Evolutionary conservation across 2,329 filamentous ascomycete species (phyloP).

Genomic region (Scedosporium boydii): DNA sequence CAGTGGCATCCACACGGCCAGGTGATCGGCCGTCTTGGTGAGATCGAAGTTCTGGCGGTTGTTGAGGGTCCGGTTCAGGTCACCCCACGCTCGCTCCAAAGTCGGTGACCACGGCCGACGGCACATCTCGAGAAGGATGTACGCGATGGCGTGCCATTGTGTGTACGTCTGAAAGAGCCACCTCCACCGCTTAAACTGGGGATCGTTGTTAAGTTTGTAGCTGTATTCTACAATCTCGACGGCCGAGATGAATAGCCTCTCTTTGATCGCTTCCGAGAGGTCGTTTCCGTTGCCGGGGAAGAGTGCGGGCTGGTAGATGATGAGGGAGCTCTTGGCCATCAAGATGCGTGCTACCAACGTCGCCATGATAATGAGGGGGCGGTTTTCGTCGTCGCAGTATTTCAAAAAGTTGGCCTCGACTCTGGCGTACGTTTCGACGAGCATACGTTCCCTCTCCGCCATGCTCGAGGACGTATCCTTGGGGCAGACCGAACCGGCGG

Average conservation of each 20-base stretch:
- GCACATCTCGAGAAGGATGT: slow-evolving; percentile 35
- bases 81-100: slow-evolving; percentile 40
- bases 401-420: slow-evolving; percentile 45
- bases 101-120: slow-evolving; percentile 39
- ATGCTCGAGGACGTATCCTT: slow-evolving; percentile 19
- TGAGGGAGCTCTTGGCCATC: slow-evolving; percentile 68
- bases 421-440: slow-evolving; percentile 42
- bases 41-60: slow-evolving; percentile 30
- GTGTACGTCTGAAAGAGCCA: slow-evolving; percentile 43
- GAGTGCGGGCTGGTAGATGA: slow-evolving; percentile 66
- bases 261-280: slow-evolving; percentile 51
- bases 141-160: slow-evolving; percentile 42
- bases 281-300: slow-evolving; percentile 46
- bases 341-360: slow-evolving; percentile 61
- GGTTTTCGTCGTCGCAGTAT: slow-evolving; percentile 36
- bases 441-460: slow-evolving; percentile 30
- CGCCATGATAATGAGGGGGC: slow-evolving; percentile 57
- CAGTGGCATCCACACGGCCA: slow-evolving; percentile 43
- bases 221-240: slow-evolving; percentile 66
- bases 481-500: slow-evolving; percentile 20
- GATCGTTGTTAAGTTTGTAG: slow-evolving; percentile 53
- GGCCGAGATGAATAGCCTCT: slow-evolving; percentile 61
- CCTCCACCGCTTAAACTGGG: slow-evolving; percentile 32
- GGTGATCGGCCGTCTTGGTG: slow-evolving; percentile 33
- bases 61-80: slow-evolving; percentile 28